Evolutionary conservation across 2,329 filamentous ascomycete genomes (phyloP).

Genomic region (Colletotrichum eleusines): DNA sequence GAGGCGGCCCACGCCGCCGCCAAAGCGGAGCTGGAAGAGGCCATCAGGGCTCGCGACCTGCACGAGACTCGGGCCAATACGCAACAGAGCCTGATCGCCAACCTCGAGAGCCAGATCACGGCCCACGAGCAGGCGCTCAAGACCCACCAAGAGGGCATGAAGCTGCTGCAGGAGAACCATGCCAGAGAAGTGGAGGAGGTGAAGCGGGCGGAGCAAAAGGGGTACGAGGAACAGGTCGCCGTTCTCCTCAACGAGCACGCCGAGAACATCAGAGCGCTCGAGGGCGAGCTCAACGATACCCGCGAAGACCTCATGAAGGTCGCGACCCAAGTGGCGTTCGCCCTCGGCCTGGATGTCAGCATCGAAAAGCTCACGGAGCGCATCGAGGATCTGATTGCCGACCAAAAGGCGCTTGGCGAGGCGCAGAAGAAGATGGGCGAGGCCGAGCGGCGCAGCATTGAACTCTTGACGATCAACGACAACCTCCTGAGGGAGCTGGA

Average conservation of each 20-base stretch:
- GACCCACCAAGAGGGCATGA: constrained; percentile 64
- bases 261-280: constrained; percentile 66
- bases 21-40: constrained; percentile 75
- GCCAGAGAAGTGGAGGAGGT: constrained; percentile 63
- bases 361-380: constrained; percentile 75
- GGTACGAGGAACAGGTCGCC: constrained; percentile 69
- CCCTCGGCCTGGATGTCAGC: constrained; percentile 72
- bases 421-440: constrained; percentile 71
- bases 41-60: constrained; percentile 70
- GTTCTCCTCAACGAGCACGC: constrained; percentile 71
- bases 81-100: constrained; percentile 62
- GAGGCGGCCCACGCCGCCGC: constrained; percentile 78
- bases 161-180: constrained; percentile 63
- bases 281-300: constrained; percentile 73
- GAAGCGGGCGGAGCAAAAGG: constrained; percentile 62
- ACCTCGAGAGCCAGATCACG: constrained; percentile 69
- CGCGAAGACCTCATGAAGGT: constrained; percentile 74
- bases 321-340: constrained; percentile 71
- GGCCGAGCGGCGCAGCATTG: constrained; percentile 66
- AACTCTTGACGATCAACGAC: constrained; percentile 70
- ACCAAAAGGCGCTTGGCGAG: constrained; percentile 69
- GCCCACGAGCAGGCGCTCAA: constrained; percentile 71
- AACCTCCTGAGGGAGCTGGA: constrained; percentile 73
- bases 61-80: constrained; percentile 58
- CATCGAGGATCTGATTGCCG: constrained; percentile 67